Conservation (phyloP, 2,329 filamentous ascomycete genomes). For the Thermomyces lanuginosus region DNA sequence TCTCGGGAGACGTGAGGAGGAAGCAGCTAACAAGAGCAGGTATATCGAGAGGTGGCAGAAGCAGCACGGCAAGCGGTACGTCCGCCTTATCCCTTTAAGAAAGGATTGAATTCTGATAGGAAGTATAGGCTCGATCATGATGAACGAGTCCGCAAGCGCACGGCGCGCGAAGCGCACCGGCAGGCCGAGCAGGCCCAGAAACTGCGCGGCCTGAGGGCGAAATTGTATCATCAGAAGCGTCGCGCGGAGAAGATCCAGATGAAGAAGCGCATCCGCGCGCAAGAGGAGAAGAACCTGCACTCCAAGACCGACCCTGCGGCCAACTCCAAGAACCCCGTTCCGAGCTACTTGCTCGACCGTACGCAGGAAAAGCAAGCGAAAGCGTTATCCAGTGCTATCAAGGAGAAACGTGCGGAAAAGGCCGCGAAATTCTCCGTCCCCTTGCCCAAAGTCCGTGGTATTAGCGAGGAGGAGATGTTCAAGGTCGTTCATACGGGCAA, state of each 20-base stretch:
- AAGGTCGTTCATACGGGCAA: slow-evolving; percentile 91
- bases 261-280: slow-evolving; percentile 82
- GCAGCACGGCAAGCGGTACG: slow-evolving; percentile 37
- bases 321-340: slow-evolving; percentile 57
- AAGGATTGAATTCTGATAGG: slow-evolving; percentile 12
- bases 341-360: slow-evolving; percentile 88
- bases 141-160: slow-evolving; percentile 72
- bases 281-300: slow-evolving; percentile 95
- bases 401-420: slow-evolving; percentile 89
- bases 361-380: slow-evolving; percentile 51
- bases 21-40: too few relatives aligned
- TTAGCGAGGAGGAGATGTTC: slow-evolving; percentile 95
- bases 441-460: slow-evolving; percentile 82
- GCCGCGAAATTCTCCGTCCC: slow-evolving; percentile 86
- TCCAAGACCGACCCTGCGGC: slow-evolving; percentile 62
- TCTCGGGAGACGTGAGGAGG: too few relatives aligned
- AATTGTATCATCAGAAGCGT: slow-evolving; percentile 82
- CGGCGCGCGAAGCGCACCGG: slow-evolving; percentile 78
- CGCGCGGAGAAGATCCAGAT: slow-evolving; percentile 98
- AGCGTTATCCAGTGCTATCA: slow-evolving; percentile 69
- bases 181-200: slow-evolving; percentile 83
- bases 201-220: slow-evolving; percentile 76
- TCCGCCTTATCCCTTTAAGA: background rate
- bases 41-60: slow-evolving; percentile 66
- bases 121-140: slow-evolving; percentile 57